phyloP scores from a whole-genome alignment of 2,329 filamentous ascomycete species.

The Fusarium tjaetaba region DNA sequence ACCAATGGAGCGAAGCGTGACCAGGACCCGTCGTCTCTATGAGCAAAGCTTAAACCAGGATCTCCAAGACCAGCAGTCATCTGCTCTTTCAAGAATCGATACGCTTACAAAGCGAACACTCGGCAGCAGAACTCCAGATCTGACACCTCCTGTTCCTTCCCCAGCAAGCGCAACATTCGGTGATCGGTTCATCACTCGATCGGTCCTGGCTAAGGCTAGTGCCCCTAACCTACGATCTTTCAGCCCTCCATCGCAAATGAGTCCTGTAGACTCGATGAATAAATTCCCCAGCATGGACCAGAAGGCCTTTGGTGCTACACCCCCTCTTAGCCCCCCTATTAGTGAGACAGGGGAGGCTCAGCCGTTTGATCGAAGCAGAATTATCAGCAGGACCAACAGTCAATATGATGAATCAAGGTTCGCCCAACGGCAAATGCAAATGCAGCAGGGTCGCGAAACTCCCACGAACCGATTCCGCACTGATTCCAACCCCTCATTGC shows the following conservation, averaged over 20 bases:
- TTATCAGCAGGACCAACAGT: constrained; percentile 72
- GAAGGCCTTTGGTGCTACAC: constrained; percentile 49
- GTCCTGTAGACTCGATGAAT: constrained; percentile 50
- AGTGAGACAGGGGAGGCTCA: constrained; percentile 77
- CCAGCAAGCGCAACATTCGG: constrained; percentile 55
- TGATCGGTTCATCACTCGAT: constrained; percentile 59
- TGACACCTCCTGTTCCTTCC: constrained; percentile 57
- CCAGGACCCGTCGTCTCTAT: constrained; percentile 80
- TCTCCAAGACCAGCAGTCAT: constrained; percentile 81
- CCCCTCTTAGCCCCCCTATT: constrained; percentile 64
- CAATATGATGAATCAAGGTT: constrained; percentile 89
- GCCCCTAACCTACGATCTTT: constrained; percentile 73
- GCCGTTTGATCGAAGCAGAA: constrained; percentile 81
- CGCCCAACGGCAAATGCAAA: constrained; percentile 80
- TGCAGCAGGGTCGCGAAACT: constrained; percentile 78
- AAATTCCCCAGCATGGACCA: constrained; percentile 50
- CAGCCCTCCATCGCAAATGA: constrained; percentile 58
- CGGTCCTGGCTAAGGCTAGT: constrained; percentile 66
- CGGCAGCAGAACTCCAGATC: constrained; percentile 62
- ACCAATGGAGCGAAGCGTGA: constrained; percentile 70
- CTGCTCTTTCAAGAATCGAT: constrained; percentile 81
- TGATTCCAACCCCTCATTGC: constrained; percentile 56
- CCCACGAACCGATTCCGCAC: constrained; percentile 59
- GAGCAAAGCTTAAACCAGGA: constrained; percentile 84
- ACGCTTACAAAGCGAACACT: constrained; percentile 72